Conservation (phyloP, 2,329 filamentous ascomycete species). For the Aspergillus ibericus region DNA sequence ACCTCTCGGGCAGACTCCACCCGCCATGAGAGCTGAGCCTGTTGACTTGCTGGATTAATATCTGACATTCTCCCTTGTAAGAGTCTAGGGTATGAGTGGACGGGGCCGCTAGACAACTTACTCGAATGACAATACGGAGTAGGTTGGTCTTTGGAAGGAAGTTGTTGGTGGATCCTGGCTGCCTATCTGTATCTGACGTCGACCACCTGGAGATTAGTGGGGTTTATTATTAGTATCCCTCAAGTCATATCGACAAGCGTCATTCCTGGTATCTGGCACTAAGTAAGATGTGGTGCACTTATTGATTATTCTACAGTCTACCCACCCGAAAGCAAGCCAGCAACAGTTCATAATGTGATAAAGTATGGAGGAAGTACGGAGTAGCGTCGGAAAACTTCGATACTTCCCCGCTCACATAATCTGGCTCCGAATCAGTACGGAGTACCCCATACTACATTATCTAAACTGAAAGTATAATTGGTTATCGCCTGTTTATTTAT, state of each 20-base stretch:
- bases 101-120: background rate
- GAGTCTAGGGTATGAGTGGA: background rate
- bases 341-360: background rate
- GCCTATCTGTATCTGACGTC: background rate
- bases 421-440: too few relatives aligned
- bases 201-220: too few relatives aligned
- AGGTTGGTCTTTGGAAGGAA: background rate
- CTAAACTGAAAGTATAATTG: too few relatives aligned
- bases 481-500: too few relatives aligned
- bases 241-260: too few relatives aligned
- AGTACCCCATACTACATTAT: too few relatives aligned
- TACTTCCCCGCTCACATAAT: background rate
- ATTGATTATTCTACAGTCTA: background rate
- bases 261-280: background rate
- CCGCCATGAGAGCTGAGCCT: conserved; percentile 2
- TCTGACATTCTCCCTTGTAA: background rate
- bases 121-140: background rate
- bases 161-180: background rate
- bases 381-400: background rate
- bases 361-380: background rate
- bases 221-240: conserved; percentile 1
- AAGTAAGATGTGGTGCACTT: background rate
- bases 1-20: background rate
- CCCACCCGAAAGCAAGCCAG: background rate
- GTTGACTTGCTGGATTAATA: background rate